Evolutionary conservation across 2,329 filamentous ascomycete species (phyloP).

Genomic region (Fusarium sterilihyphosum): DNA sequence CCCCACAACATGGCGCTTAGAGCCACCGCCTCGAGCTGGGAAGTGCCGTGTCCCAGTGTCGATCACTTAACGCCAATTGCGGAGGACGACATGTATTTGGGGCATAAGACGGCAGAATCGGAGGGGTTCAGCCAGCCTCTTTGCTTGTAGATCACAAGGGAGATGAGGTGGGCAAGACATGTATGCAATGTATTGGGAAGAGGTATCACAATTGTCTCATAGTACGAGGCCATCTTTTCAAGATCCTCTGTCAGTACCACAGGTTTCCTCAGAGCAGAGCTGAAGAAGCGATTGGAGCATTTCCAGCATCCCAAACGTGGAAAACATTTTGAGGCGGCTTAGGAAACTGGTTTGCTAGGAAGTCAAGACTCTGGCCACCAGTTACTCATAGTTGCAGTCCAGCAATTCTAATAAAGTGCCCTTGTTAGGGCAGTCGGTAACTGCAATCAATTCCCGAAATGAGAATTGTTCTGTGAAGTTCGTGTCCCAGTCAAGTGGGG

Average conservation of each 20-base stretch:
- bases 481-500: background rate
- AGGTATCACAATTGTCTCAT: background rate
- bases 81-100: no score
- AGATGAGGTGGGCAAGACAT: background rate
- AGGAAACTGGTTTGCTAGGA: accelerated
- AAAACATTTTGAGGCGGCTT: accelerated
- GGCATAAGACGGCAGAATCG: background rate
- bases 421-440: accelerated
- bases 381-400: accelerated
- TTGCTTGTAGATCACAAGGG: background rate
- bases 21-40: background rate
- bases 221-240: accelerated
- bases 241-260: background rate
- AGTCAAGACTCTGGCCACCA: accelerated
- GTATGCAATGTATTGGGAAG: background rate
- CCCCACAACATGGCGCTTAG: background rate
- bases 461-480: background rate
- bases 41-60: background rate
- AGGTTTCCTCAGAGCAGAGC: background rate
- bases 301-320: background rate
- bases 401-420: background rate
- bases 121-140: background rate
- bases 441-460: background rate
- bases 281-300: background rate
- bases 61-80: background rate